Conservation (phyloP, 768 basidiomycete genomes). For the Hypsizygus marmoreus region DNA sequence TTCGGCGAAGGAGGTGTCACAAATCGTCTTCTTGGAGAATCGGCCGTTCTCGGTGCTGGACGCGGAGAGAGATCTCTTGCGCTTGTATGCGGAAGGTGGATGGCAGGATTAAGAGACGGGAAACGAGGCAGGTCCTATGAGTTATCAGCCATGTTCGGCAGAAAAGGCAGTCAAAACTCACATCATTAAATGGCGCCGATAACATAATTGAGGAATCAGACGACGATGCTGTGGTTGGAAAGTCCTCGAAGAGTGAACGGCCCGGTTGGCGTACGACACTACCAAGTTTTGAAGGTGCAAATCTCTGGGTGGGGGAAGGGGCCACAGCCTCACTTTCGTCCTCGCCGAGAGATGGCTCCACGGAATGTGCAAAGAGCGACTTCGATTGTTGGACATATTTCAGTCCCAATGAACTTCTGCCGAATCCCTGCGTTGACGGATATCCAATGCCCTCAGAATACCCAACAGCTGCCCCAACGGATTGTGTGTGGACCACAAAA, state of each 20-base stretch:
- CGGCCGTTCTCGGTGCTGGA: conserved; percentile 16
- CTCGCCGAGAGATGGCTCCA: neutral
- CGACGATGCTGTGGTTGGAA: neutral
- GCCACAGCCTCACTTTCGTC: conserved; percentile 15
- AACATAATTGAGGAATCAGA: too few species aligned
- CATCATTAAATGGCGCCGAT: too few species aligned
- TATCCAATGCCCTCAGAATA: conserved; percentile 12
- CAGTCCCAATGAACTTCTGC: conserved; percentile 36
- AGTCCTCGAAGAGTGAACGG: neutral
- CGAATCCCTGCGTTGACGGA: conserved; percentile 41
- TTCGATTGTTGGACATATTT: conserved; percentile 14
- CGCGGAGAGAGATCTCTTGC: conserved; percentile 28
- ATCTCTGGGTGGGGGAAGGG: conserved; percentile 27
- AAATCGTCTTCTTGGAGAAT: conserved; percentile 3
- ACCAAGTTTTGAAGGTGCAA: conserved; percentile 35
- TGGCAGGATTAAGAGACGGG: neutral
- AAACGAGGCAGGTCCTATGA: conserved; percentile 19
- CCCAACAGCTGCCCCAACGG: conserved; percentile 3
- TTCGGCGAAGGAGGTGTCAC: conserved; percentile 5
- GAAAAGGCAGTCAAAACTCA: too few species aligned
- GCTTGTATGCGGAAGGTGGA: conserved; percentile 20
- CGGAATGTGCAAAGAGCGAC: conserved; percentile 9
- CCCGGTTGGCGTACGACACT: neutral
- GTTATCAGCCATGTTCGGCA: conserved; percentile 44
- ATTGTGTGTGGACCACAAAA: conserved; percentile 16